A percentile compares a stretch with the other conserved stretches of the same genome.
Evolutionary conservation across 1,284 basidiomycete genomes (phyloP).

Genomic region (Cryptococcus depauperatus): DNA sequence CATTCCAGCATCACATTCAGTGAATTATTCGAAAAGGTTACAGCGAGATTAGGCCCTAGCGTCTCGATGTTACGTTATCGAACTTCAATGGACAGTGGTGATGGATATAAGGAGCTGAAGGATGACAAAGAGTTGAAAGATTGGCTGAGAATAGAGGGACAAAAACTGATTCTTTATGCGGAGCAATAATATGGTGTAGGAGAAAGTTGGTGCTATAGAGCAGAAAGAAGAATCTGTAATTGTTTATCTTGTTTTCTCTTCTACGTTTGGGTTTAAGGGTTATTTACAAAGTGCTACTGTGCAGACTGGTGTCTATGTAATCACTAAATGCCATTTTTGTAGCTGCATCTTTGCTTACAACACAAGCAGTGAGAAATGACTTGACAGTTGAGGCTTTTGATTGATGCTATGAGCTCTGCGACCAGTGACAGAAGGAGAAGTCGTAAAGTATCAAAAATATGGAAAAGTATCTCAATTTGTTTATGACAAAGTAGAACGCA

Average conservation of each 20-base stretch:
- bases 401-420: no score
- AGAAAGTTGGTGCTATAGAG: background rate
- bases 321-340: no score
- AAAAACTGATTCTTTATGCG: slow-evolving; percentile 79
- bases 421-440: no score
- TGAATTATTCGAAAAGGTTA: slow-evolving; percentile 85
- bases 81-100: slow-evolving; percentile 51
- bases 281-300: no score
- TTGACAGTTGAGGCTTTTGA: no score
- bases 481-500: no score
- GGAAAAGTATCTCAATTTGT: no score
- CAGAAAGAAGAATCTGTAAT: background rate
- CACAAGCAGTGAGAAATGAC: no score
- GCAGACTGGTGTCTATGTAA: no score
- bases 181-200: slow-evolving; percentile 28
- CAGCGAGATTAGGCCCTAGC: slow-evolving; percentile 70
- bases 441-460: no score
- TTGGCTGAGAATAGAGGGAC: slow-evolving; percentile 74
- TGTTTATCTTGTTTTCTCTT: background rate
- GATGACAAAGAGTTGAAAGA: slow-evolving; percentile 63
- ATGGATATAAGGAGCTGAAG: slow-evolving; percentile 56
- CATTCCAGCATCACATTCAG: slow-evolving; percentile 80
- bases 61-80: slow-evolving; percentile 65
- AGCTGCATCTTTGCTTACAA: no score
- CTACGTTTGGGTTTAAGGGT: no score